Conservation (phyloP, 2,329 filamentous ascomycete species). For the Rachicladosporium sp. region DNA sequence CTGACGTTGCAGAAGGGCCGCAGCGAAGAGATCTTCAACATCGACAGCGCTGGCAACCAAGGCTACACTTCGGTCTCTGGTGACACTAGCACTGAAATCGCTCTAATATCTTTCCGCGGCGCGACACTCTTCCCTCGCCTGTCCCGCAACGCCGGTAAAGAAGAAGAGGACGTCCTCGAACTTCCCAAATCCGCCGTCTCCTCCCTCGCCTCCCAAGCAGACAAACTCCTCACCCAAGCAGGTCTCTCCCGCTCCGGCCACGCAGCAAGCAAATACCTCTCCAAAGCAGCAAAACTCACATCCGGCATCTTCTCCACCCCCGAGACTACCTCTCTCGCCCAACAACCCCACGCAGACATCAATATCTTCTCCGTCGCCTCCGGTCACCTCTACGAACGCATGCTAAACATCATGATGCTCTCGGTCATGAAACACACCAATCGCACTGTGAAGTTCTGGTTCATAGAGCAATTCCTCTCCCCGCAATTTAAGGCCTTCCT, state of each 20-base stretch:
- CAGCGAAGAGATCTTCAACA: slow-evolving; percentile 74
- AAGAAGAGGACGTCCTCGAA: slow-evolving; percentile 71
- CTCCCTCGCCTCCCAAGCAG: slow-evolving; percentile 58
- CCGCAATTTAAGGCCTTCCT: slow-evolving; percentile 90
- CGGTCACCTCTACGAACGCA: slow-evolving; percentile 93
- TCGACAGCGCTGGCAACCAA: slow-evolving; percentile 72
- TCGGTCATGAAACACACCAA: slow-evolving; percentile 95
- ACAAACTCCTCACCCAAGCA: slow-evolving; percentile 55
- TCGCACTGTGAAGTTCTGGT: slow-evolving; percentile 98
- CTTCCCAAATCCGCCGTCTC: slow-evolving; percentile 44
- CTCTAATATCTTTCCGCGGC: slow-evolving; percentile 85
- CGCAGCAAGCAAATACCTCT: slow-evolving; percentile 32
- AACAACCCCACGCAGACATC: slow-evolving; percentile 71
- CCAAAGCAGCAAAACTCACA: slow-evolving; percentile 35
- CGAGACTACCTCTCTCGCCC: slow-evolving; percentile 9
- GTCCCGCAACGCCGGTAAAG: slow-evolving; percentile 69
- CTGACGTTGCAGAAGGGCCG: slow-evolving; percentile 79
- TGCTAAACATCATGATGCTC: slow-evolving; percentile 99
- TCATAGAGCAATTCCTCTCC: slow-evolving; percentile 97
- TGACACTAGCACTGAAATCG: slow-evolving; percentile 72
- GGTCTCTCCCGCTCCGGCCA: slow-evolving; percentile 36
- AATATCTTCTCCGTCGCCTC: slow-evolving; percentile 99
- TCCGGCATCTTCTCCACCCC: slow-evolving; percentile 16
- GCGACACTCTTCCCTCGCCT: slow-evolving; percentile 83
- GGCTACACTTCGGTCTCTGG: slow-evolving; percentile 60